phyloP scores from a whole-genome alignment of 805 yeast species.

The Lachancea sp. region DNA sequence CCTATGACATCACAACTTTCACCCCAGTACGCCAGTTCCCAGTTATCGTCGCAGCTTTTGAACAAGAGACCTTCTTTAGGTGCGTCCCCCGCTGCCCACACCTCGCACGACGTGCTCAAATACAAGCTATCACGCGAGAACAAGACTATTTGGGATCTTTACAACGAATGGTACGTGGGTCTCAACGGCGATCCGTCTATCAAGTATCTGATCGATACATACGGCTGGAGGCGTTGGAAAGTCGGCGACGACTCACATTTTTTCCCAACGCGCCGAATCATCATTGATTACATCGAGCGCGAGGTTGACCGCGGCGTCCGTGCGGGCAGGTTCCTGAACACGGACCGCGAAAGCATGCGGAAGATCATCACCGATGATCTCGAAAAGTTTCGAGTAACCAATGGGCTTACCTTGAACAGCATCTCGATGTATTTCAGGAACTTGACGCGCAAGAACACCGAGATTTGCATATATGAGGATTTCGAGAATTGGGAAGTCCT shows the following conservation, averaged over 20 bases:
- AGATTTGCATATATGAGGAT: slow-evolving; percentile 29
- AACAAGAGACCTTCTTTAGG: not conserved
- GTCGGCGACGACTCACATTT: slow-evolving; percentile 35
- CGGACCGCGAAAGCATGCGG: slow-evolving; percentile 29
- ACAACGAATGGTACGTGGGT: slow-evolving; percentile 35
- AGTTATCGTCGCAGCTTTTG: slow-evolving; percentile 8
- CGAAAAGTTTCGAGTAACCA: slow-evolving; percentile 32
- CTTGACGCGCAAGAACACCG: slow-evolving; percentile 24
- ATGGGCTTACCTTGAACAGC: slow-evolving; percentile 31
- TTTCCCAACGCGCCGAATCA: slow-evolving; percentile 34
- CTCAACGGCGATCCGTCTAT: slow-evolving; percentile 31
- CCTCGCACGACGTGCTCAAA: slow-evolving; percentile 22
- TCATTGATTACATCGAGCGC: slow-evolving; percentile 34
- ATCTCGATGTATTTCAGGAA: slow-evolving; percentile 31
- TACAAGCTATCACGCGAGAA: slow-evolving; percentile 34
- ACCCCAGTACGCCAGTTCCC: slow-evolving; percentile 7
- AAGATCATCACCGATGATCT: slow-evolving; percentile 31
- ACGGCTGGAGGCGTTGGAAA: slow-evolving; percentile 35
- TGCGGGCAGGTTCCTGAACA: slow-evolving; percentile 29
- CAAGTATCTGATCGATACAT: slow-evolving; percentile 28
- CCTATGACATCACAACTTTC: slow-evolving; percentile 8
- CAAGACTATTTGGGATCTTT: slow-evolving; percentile 34
- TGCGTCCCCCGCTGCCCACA: slow-evolving; percentile 16
- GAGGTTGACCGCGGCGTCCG: slow-evolving; percentile 32
- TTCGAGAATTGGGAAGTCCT: slow-evolving; percentile 29